Conservation (phyloP, 73 alveolate genomes). For the Paramecium tetraurelia region DNA sequence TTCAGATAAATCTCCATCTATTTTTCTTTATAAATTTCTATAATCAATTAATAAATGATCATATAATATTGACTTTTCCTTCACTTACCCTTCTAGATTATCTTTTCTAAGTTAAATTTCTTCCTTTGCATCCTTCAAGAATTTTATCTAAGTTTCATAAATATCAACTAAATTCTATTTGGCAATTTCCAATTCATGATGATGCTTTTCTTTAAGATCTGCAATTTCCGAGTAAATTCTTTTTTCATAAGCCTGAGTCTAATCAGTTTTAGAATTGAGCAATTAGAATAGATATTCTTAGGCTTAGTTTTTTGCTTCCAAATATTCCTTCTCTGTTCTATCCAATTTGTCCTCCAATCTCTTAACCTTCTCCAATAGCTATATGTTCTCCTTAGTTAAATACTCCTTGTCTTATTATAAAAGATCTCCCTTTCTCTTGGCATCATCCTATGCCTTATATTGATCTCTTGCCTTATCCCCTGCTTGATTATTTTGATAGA, state of each 20-base stretch:
- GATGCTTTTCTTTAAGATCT: constrained; percentile 79
- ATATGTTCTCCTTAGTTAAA: constrained; percentile 68
- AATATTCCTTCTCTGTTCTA: constrained; percentile 75
- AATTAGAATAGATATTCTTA: constrained; percentile 78
- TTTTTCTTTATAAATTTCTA: constrained; percentile 68
- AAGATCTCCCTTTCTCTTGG: constrained; percentile 74
- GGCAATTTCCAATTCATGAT: constrained; percentile 72
- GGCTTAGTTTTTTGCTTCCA: constrained; percentile 77
- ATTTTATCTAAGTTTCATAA: constrained; percentile 74
- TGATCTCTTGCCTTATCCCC: constrained; percentile 35
- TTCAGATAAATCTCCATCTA: constrained; percentile 79
- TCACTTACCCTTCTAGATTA: constrained; percentile 69
- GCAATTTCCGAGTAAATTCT: constrained; percentile 75
- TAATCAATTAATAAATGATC: constrained; percentile 79
- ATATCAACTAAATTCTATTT: constrained; percentile 77
- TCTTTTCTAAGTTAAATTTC: constrained; percentile 68
- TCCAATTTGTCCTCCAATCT: constrained; percentile 84
- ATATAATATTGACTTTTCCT: constrained; percentile 74
- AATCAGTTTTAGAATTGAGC: constrained; percentile 74
- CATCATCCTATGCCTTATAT: constrained; percentile 53
- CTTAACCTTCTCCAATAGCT: constrained; percentile 71
- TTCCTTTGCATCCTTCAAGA: constrained; percentile 81
- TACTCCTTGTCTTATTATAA: constrained; percentile 78
- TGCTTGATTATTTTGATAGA: constrained; percentile 39
- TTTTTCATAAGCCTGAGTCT: constrained; percentile 61